phyloP scores from a whole-genome alignment of 2,329 filamentous ascomycete genomes.

The Mariannaea sp. region DNA sequence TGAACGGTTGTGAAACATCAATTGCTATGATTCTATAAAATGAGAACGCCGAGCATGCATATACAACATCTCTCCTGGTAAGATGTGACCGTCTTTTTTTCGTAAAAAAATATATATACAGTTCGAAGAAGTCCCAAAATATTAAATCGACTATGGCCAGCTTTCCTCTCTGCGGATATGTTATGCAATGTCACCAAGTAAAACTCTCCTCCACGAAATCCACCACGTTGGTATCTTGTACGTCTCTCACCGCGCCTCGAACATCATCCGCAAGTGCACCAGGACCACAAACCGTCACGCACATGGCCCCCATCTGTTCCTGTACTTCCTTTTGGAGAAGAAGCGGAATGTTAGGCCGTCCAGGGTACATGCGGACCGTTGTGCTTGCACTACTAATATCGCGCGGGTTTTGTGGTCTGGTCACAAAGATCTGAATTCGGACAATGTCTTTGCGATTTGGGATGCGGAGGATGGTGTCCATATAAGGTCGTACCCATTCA shows the following conservation, averaged over 20 bases:
- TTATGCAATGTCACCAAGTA: conserved; percentile 55
- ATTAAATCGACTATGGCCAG: conserved; percentile 9
- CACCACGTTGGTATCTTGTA: conserved; percentile 66
- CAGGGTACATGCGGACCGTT: conserved; percentile 90
- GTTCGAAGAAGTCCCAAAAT: conserved; percentile 31
- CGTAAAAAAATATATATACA: conserved; percentile 40
- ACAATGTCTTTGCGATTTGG: conserved; percentile 81
- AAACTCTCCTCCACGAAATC: conserved; percentile 82
- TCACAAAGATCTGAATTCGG: conserved; percentile 87
- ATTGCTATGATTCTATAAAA: conserved; percentile 23
- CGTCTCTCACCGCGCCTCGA: conserved; percentile 66
- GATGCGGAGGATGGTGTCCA: conserved; percentile 75
- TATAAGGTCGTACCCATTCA: conserved; percentile 92
- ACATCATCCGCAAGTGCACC: conserved; percentile 79
- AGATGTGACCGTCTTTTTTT: conserved; percentile 30
- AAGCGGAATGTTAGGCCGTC: conserved; percentile 80
- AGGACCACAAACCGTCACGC: conserved; percentile 79
- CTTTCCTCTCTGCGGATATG: too few species aligned
- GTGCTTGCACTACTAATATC: conserved; percentile 77
- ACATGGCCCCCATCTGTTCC: conserved; percentile 85
- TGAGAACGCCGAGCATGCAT: conserved; percentile 26
- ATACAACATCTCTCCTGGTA: conserved; percentile 21
- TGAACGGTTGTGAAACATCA: conserved; percentile 12
- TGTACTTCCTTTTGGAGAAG: conserved; percentile 82
- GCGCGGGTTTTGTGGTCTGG: conserved; percentile 80